A percentile compares a stretch with the other conserved stretches of the same genome.
Conservation (phyloP, 495 filamentous ascomycete genomes). For the Daldinia caldariorum region DNA sequence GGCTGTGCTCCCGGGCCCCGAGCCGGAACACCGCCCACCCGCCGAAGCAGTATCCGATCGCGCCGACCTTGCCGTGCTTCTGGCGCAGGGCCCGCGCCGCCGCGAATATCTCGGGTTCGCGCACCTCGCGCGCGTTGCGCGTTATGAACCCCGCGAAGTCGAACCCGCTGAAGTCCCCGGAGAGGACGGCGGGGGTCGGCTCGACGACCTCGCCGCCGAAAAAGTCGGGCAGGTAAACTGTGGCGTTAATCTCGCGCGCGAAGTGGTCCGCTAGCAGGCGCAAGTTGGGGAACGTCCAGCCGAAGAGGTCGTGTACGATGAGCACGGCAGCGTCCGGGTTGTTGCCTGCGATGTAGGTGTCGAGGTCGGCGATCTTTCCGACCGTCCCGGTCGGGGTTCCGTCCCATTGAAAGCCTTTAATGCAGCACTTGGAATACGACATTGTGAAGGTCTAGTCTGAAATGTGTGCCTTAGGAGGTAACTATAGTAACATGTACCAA, state of each 20-base stretch:
- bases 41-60: slow-evolving; percentile 70
- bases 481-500: too few species aligned
- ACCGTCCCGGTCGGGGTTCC: slow-evolving; percentile 56
- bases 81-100: slow-evolving; percentile 58
- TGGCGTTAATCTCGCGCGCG: slow-evolving; percentile 60
- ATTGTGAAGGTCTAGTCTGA: slow-evolving; percentile 9
- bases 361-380: slow-evolving; percentile 48
- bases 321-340: slow-evolving; percentile 60
- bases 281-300: slow-evolving; percentile 67
- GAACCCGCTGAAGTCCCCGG: slow-evolving; percentile 48
- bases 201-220: slow-evolving; percentile 54
- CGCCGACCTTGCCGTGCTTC: slow-evolving; percentile 58
- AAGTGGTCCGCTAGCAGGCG: slow-evolving; percentile 67
- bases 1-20: slow-evolving; percentile 44
- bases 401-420: slow-evolving; percentile 59
- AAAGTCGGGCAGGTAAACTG: slow-evolving; percentile 69
- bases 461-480: too few species aligned
- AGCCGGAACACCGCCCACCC: slow-evolving; percentile 66
- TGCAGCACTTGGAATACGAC: slow-evolving; percentile 49
- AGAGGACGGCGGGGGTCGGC: slow-evolving; percentile 40
- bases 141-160: slow-evolving; percentile 52
- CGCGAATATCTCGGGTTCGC: slow-evolving; percentile 64
- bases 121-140: slow-evolving; percentile 56
- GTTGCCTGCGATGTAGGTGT: slow-evolving; percentile 58
- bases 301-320: slow-evolving; percentile 66